Evolutionary conservation across 2,329 filamentous ascomycete species (phyloP), one percentile per base, ranked within the genome.

Genomic region (Beauveria rudraprayagi): DNA sequence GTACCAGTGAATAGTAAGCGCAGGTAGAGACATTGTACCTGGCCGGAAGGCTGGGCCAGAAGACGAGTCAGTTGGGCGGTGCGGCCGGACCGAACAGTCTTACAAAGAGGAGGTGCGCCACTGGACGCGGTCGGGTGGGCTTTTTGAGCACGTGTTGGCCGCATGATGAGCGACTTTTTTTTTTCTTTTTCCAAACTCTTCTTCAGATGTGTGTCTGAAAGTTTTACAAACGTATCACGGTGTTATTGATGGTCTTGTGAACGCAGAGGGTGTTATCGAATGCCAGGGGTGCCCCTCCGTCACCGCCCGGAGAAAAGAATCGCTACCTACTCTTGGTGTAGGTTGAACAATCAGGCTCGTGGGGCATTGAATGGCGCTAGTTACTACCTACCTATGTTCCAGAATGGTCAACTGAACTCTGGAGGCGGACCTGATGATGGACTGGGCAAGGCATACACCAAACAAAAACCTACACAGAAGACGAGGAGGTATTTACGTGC

Each of bases 21-120:
- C n/a, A 43, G 16, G 28, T 54, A 17, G 34, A 3, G 8, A 50
- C 6, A 48, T 46, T 16, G 55, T 51, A 34, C 56, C 34, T 58
- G 56, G 56, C 40, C 24, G 6, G 40, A 41, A 30, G 43, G 28
- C 41, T 26, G 19, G 53, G 26, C 40, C 9, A 10, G 24, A 51
- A 30, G 47, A 52, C 56, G 46, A 58, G 46, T 53, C 48, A 59
- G 56, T 26, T 7, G 44, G 5, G 16, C n/a, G 4, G 56, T 56
- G 43, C 43, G 17, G 24, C 37, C 48, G 34, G 56, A 43, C 56
- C 56, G 48, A 54, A 60, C 24, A 16, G 26, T 30, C 19, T 59
- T 52, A 44, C 56, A 48, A 60, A 16, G n/a, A 43, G 56, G 46
- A 34, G 47, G 56, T 52, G 47, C 56, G 56, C 56, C 56, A 60